A percentile compares a stretch with the other conserved stretches of the same genome.
Conservation (phyloP, 2,329 filamentous ascomycete species). For the Arthrobotrys iridis region DNA sequence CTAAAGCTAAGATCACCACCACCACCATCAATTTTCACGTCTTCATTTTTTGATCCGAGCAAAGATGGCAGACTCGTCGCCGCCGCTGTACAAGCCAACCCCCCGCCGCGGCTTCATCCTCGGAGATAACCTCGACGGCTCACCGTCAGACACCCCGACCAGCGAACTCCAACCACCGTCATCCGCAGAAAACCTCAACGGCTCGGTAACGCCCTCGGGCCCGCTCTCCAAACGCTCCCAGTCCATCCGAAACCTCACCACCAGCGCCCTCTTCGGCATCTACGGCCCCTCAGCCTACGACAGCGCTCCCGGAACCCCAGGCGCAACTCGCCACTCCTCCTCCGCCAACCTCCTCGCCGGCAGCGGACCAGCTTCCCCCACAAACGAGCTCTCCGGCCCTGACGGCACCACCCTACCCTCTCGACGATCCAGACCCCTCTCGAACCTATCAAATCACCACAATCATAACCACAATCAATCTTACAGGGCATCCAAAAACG, state of each 20-base stretch:
- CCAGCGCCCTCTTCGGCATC: conserved; percentile 89
- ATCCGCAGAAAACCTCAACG: conserved; percentile 63
- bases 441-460: conserved; percentile 59
- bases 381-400: conserved; percentile 12
- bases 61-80: conserved; percentile 38
- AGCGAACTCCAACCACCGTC: conserved; percentile 54
- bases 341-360: conserved; percentile 62
- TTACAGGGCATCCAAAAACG: conserved; percentile 55
- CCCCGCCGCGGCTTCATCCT: conserved; percentile 50
- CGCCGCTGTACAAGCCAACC: conserved; percentile 42
- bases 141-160: conserved; percentile 46
- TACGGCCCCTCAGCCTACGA: conserved; percentile 74
- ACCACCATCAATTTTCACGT: too few relatives aligned
- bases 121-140: conserved; percentile 47
- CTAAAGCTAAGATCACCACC: too few relatives aligned
- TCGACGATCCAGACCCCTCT: conserved; percentile 57
- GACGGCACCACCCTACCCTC: conserved; percentile 18
- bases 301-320: conserved; percentile 68
- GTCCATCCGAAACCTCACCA: conserved; percentile 85
- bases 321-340: conserved; percentile 71
- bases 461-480: conserved; percentile 18
- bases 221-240: conserved; percentile 72
- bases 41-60: not conserved
- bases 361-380: conserved; percentile 56
- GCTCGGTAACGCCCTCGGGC: conserved; percentile 60